Conservation (phyloP, 305 asterid genomes). For the Fraxinus latifolia region DNA sequence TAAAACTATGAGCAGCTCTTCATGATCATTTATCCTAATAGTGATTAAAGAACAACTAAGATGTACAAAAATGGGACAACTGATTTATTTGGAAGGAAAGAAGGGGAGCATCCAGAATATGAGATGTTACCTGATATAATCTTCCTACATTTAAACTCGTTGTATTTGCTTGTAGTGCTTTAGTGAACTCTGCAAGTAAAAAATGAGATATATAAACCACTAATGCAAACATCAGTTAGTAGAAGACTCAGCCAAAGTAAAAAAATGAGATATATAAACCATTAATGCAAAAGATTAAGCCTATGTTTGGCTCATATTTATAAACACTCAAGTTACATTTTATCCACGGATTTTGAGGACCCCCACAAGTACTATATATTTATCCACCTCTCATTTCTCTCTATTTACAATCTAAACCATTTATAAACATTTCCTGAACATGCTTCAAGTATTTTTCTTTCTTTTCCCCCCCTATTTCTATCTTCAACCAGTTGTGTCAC, state of each 20-base stretch:
- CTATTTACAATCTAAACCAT: too few species aligned
- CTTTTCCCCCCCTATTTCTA: background rate
- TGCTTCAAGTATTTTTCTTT: background rate
- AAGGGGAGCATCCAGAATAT: constrained; percentile 67
- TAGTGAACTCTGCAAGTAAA: constrained; percentile 49
- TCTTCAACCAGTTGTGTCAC: background rate
- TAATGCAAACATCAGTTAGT: constrained; percentile 2
- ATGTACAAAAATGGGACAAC: background rate
- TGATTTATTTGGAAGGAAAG: constrained; percentile 56
- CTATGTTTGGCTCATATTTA: background rate
- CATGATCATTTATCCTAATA: background rate
- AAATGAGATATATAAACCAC: constrained; percentile 35
- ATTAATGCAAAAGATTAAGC: constrained; percentile 1
- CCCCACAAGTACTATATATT: background rate
- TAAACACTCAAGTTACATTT: background rate
- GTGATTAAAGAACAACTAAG: background rate
- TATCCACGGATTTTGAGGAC: background rate
- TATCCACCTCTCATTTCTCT: background rate
- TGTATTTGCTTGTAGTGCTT: constrained; percentile 34
- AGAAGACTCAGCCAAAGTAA: constrained; percentile 45
- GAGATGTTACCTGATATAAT: constrained; percentile 64
- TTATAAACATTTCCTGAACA: background rate
- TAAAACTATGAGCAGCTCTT: background rate
- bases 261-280: constrained; percentile 36
- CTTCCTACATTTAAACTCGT: constrained; percentile 68